A percentile compares a stretch with the other conserved stretches of the same genome.
These are phyloP conservation scores for Penicillium crystallinum DNA, from an alignment of 495 filamentous ascomycete species.

Conservation along the genomic window DNA sequence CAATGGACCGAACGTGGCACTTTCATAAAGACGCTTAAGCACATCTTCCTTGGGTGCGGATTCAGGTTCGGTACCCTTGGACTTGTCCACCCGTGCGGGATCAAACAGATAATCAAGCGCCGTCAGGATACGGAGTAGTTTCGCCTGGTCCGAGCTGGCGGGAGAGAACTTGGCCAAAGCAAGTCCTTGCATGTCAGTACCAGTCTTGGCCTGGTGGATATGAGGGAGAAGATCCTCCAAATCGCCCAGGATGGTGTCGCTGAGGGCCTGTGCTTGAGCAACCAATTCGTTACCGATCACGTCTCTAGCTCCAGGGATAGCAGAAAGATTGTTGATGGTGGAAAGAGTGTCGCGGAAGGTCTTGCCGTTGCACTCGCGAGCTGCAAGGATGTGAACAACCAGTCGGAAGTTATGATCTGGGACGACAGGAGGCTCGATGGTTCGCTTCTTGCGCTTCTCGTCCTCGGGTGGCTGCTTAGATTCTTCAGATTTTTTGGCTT, in stretches of 20 bases:
- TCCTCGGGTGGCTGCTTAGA: constrained; percentile 45
- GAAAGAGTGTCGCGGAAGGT: constrained; percentile 95
- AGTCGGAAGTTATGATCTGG: constrained; percentile 86
- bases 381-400: constrained; percentile 91
- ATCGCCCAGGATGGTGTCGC: constrained; percentile 75
- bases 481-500: constrained; percentile 28
- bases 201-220: constrained; percentile 78
- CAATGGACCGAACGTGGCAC: constrained; percentile 78
- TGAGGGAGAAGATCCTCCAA: constrained; percentile 82
- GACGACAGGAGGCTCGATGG: constrained; percentile 76
- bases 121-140: constrained; percentile 86
- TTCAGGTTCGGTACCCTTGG: constrained; percentile 51
- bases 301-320: constrained; percentile 82
- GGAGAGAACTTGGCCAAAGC: constrained; percentile 95
- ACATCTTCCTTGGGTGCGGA: constrained; percentile 65
- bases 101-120: constrained; percentile 96
- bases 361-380: constrained; percentile 92
- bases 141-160: constrained; percentile 90
- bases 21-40: constrained; percentile 81
- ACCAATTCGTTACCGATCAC: constrained; percentile 90
- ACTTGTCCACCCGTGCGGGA: constrained; percentile 54
- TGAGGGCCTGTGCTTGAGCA: constrained; percentile 74
- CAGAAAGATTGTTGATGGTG: constrained; percentile 95
- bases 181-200: constrained; percentile 90
- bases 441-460: constrained; percentile 65